Base-by-base conservation (phyloP, 306 rosid species). In the Lathyrus oleraceus region DNA sequence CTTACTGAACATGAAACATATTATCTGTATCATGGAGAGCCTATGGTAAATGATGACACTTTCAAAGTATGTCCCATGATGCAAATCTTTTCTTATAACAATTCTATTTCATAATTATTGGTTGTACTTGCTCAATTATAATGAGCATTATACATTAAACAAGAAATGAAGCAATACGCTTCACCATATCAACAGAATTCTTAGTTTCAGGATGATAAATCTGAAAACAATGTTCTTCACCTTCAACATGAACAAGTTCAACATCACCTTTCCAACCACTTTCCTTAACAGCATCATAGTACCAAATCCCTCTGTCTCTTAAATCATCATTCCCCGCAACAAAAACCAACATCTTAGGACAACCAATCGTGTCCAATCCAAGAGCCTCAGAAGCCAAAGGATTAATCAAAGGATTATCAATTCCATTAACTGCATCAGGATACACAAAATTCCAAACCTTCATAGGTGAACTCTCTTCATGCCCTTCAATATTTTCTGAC, bases 231-330 rank as follows among this genome's bases (percentile, higher is more conserved):
- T 83, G 90, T 23, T 65, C 87, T 51, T 83, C 84, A 4, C 75
- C 85, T 52, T 78, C 73, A 14, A 68, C 70, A 38, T 70, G 62
- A 47, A 80, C 12, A 8, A 85, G 72, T 17, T 80, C 85, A 32
- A 72, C 68, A 1, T 81, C 81, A 39, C 87, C 90, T 17, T 73
- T 0, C 90, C 84, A 81, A 32, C 77, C 87, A 78, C 87, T 81
- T 14, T 78, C 17, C 76, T 70, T 81, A 64, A 86, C 45, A 9
- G 67, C 75, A 6, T 81, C 78, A 25, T 27, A 81, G 59, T 76
- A 86, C 76, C 43, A 76, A 66, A 83, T 17, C n/a, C 81, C 87
- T 76, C 81, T 70, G 11, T 83, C 87, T 59, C 79, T 81, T 0
- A 88, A 62, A 3, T 36, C 60, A 78, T 85, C 90, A 14, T 81